Conservation (phyloP, 805 yeast species). For the Cyberlindnera sargentensis region DNA sequence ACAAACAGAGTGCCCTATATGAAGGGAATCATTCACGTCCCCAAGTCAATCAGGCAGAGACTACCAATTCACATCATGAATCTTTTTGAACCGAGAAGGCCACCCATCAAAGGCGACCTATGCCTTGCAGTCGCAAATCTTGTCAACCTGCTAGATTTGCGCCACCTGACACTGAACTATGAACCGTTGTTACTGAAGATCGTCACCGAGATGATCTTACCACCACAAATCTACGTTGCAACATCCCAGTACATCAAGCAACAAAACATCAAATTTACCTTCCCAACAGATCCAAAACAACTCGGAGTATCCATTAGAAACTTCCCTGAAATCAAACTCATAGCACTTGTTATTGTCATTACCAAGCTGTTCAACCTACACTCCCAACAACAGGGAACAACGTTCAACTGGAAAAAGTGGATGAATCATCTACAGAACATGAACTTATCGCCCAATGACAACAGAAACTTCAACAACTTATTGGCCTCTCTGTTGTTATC, state of each 20-base stretch:
- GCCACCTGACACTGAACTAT: conserved; percentile 19
- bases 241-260: conserved; percentile 24
- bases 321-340: conserved; percentile 22
- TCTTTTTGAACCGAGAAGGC: conserved; percentile 32
- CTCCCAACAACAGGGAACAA: background rate
- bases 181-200: conserved; percentile 36
- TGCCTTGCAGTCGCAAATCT: conserved; percentile 24
- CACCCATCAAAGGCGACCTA: conserved; percentile 34
- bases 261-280: conserved; percentile 7
- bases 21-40: conserved; percentile 33
- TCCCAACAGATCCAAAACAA: background rate
- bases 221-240: conserved; percentile 41
- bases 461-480: conserved; percentile 4
- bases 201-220: conserved; percentile 37
- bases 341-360: conserved; percentile 8
- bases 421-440: conserved; percentile 15
- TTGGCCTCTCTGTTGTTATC: conserved; percentile 10
- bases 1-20: conserved; percentile 44
- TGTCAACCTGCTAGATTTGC: background rate
- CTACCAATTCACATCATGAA: conserved; percentile 33
- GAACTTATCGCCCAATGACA: conserved; percentile 4
- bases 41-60: conserved; percentile 28
- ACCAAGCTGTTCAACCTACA: conserved; percentile 19
- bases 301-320: conserved; percentile 29
- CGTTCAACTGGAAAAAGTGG: conserved; percentile 14